phyloP scores from a whole-genome alignment of 345 rosid species.

The Brassica juncea region DNA sequence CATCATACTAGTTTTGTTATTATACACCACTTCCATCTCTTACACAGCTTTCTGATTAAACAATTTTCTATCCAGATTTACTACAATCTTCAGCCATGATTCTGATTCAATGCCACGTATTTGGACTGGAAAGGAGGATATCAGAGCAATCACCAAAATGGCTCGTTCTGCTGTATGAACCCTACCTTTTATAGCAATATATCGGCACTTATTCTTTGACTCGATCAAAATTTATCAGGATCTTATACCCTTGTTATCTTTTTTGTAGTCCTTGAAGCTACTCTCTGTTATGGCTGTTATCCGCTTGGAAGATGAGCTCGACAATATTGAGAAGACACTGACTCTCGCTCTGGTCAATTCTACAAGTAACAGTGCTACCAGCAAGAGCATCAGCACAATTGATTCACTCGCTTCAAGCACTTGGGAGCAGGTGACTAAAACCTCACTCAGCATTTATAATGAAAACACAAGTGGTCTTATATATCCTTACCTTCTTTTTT shows the following conservation, averaged over 20 bases:
- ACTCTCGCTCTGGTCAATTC: conserved; percentile 60
- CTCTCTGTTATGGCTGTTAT: conserved; percentile 82
- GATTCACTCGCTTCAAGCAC: conserved; percentile 94
- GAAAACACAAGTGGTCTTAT: conserved; percentile 6
- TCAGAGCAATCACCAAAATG: conserved; percentile 84
- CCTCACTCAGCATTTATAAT: neutral
- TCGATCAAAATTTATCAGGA: no score
- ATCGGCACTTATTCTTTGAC: no score
- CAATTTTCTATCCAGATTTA: conserved; percentile 59
- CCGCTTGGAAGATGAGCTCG: conserved; percentile 74
- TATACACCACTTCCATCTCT: conserved; percentile 19
- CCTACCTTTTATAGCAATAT: no score
- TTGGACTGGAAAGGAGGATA: conserved; percentile 99
- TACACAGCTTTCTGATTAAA: conserved; percentile 26
- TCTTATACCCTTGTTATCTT: conserved; percentile 1
- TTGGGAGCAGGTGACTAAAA: conserved; percentile 78
- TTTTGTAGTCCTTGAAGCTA: conserved; percentile 87
- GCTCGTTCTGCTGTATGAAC: conserved; percentile 83
- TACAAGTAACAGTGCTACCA: conserved; percentile 45
- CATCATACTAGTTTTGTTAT: conserved; percentile 25
- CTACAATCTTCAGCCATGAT: conserved; percentile 87
- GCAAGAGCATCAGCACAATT: conserved; percentile 54
- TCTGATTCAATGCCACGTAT: conserved; percentile 97
- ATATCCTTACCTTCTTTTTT: conserved; percentile 17
- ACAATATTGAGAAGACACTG: conserved; percentile 70